Evolutionary conservation across 352 stramenopile species (phyloP), one percentile per base, ranked within the genome.

Genomic region (Phytopythium oedochilum): DNA sequence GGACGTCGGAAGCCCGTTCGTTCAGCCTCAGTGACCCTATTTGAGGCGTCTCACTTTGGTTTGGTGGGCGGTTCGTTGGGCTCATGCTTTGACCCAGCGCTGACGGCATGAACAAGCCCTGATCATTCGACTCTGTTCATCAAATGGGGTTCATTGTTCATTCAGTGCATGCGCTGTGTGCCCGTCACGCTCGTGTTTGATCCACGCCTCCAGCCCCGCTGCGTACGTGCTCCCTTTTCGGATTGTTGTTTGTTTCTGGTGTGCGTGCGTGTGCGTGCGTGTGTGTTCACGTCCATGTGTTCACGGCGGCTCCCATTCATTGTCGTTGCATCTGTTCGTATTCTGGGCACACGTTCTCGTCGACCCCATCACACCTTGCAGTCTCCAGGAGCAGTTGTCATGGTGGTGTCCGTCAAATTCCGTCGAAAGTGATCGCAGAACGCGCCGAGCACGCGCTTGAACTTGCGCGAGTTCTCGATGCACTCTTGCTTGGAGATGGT

Each of bases 341-440:
- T 5, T 20, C 10, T 18, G 31, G 1, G 25, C 23, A 5, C 20
- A 3, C 10, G 31, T 28, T n/a, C n/a, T n/a, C 14, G 18, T 28
- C 7, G n/a, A 2, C n/a, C 17, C 3, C 31, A 40, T 46, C 23
- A 55, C 20, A 45, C 49, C 35, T 55, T 55, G 36, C 49, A 55
- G 34, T 46, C 35, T 11, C 35, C 49, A 22, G 49, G 49, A 15
- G 34, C 25, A 12, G 46, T 43, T 6, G 34, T n/a, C 49, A 55
- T 68, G 18, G 42, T 31, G 40, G 46, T 58, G 11, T 31, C 48
- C 14, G 36, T 70, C 31, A 88, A 53, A 15, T 65, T 79, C 63
- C 83, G 82, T 47, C 79, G 79, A 53, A 90, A 90, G 54, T 92
- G 82, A 44, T 87, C 78, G 58, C 82, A 92, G 55, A 92, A 92